phyloP scores from a whole-genome alignment of 73 alveolate species.

The Durusdinium trenchii region DNA sequence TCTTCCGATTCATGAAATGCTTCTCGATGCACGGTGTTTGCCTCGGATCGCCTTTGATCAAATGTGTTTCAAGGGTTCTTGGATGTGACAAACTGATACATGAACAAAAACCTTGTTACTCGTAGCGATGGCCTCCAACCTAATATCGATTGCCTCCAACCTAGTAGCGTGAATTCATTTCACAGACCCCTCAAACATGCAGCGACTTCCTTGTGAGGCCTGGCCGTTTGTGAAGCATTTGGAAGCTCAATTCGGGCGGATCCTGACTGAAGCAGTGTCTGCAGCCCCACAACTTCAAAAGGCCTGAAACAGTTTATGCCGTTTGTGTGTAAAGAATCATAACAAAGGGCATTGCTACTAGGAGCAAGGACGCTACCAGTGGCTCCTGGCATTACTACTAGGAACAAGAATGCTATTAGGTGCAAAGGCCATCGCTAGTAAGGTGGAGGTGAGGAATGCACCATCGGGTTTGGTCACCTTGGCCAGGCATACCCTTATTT shows the following conservation, averaged over 20 bases:
- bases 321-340: background rate
- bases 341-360: background rate
- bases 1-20: too few relatives aligned
- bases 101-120: too few relatives aligned
- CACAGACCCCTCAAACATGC: background rate
- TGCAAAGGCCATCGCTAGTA: background rate
- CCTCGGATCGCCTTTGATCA: too few relatives aligned
- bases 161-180: background rate
- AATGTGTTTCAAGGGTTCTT: too few relatives aligned
- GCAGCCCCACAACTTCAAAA: conserved; percentile 68
- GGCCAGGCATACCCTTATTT: conserved; percentile 61
- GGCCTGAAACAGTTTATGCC: background rate
- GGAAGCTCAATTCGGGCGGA: conserved; percentile 68
- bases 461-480: too few relatives aligned
- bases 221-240: conserved; percentile 76
- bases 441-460: background rate
- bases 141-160: too few relatives aligned
- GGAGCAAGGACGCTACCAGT: background rate
- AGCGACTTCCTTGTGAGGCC: conserved; percentile 11
- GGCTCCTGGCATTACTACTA: too few relatives aligned
- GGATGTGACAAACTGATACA: too few relatives aligned
- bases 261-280: conserved; percentile 52
- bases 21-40: too few relatives aligned
- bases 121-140: too few relatives aligned
- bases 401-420: background rate